phyloP scores from a whole-genome alignment of 192 early-diverging fungal genomes.

The Phycomyces blakesleeanus region DNA sequence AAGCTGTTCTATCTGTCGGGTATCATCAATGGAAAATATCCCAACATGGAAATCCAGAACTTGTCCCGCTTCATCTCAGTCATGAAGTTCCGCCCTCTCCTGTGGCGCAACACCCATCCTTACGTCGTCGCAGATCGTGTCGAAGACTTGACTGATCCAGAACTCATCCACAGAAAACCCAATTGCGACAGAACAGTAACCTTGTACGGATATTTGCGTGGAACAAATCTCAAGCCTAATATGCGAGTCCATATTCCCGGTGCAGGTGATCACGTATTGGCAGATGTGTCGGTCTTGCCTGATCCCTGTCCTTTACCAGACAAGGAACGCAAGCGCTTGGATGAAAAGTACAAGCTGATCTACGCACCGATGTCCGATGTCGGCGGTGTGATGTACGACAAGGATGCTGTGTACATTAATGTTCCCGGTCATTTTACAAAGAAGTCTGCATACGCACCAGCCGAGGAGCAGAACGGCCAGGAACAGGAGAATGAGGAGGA shows the following conservation, averaged over 20 bases:
- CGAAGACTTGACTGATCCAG: constrained; percentile 95
- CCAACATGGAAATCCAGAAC: constrained; percentile 92
- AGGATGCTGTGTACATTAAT: constrained; percentile 98
- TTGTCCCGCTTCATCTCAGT: constrained; percentile 96
- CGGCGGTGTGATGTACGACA: constrained; percentile 98
- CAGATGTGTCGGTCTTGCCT: constrained; percentile 69
- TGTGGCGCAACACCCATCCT: constrained; percentile 98
- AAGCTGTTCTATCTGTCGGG: constrained; percentile 98
- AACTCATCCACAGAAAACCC: constrained; percentile 70
- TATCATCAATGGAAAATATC: constrained; percentile 89
- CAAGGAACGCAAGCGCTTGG: constrained; percentile 83
- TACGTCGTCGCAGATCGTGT: constrained; percentile 96
- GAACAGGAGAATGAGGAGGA: constrained; percentile 35
- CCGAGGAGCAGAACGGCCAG: constrained; percentile 34
- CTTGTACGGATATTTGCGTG: constrained; percentile 92
- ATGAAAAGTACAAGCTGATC: constrained; percentile 92
- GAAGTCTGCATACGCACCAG: constrained; percentile 41
- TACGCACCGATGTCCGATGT: constrained; percentile 99
- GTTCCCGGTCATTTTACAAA: constrained; percentile 82
- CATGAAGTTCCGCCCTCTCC: constrained; percentile 94
- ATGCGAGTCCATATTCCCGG: constrained; percentile 96
- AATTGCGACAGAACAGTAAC: constrained; percentile 91
- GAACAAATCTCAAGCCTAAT: constrained; percentile 85
- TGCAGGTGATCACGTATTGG: constrained; percentile 81
- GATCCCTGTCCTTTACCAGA: constrained; percentile 98